Evolutionary conservation across 192 early-diverging fungal species (phyloP).

Genomic region (Podila verticillata): DNA sequence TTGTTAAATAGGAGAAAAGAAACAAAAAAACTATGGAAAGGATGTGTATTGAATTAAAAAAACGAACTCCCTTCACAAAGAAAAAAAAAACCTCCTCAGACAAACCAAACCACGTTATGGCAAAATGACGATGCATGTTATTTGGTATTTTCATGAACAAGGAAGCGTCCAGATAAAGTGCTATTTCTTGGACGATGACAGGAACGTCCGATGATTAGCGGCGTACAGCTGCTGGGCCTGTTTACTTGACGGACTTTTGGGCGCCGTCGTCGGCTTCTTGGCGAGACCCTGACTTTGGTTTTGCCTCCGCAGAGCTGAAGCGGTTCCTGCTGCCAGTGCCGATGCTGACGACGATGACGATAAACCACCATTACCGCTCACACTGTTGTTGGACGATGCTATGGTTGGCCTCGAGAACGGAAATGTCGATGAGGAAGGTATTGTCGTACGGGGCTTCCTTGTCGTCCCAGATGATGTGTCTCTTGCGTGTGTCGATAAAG

Average conservation of each 20-base stretch:
- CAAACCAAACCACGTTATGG: no score
- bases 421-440: not conserved
- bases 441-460: not conserved
- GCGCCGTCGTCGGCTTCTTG: not conserved
- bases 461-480: not conserved
- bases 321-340: not conserved
- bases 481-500: not conserved
- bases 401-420: not conserved
- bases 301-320: not conserved
- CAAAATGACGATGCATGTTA: no score
- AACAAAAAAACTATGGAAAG: conserved; percentile 4
- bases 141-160: not conserved
- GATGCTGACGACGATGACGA: not conserved
- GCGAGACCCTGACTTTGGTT: not conserved
- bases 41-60: not conserved
- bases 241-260: not conserved
- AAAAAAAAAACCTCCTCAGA: not conserved
- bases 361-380: not conserved
- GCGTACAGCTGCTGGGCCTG: not conserved
- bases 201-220: conserved; percentile 2
- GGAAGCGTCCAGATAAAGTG: not conserved
- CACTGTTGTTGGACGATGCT: not conserved
- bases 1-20: not conserved
- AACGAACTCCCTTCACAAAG: not conserved
- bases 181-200: conserved; percentile 1